These are phyloP conservation scores for Punctularia strigosozonata DNA, from an alignment of 768 basidiomycete species.

Conservation along the genomic window DNA sequence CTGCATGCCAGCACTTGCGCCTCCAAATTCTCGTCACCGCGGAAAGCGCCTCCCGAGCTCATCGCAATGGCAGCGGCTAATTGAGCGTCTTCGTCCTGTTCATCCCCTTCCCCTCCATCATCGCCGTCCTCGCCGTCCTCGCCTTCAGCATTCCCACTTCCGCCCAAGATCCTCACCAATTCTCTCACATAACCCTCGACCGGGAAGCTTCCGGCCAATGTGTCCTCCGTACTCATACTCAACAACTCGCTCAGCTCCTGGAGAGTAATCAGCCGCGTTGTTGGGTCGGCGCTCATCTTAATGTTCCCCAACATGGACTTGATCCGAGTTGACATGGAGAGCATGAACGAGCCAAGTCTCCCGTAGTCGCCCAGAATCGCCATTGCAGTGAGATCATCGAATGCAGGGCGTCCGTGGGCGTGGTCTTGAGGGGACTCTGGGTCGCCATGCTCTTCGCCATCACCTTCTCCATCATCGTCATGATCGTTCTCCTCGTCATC, in stretches of 20 bases:
- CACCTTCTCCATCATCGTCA: slow-evolving; percentile 22
- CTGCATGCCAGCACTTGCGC: slow-evolving; percentile 94
- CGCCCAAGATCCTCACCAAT: slow-evolving; percentile 83
- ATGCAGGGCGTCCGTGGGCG: slow-evolving; percentile 31
- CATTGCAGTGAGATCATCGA: slow-evolving; percentile 64
- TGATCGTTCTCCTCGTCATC: slow-evolving; percentile 38
- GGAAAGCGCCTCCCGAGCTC: slow-evolving; percentile 51
- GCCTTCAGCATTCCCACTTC: slow-evolving; percentile 57
- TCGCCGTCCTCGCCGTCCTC: slow-evolving; percentile 69
- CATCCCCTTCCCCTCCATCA: slow-evolving; percentile 37
- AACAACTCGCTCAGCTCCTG: slow-evolving; percentile 93
- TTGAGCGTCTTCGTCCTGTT: slow-evolving; percentile 75
- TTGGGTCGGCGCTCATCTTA: slow-evolving; percentile 73
- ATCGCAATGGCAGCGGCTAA: slow-evolving; percentile 82
- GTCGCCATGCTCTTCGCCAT: slow-evolving; percentile 20
- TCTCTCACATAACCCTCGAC: slow-evolving; percentile 88
- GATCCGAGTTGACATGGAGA: slow-evolving; percentile 75
- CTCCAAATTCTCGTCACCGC: slow-evolving; percentile 82
- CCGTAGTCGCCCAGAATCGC: slow-evolving; percentile 83
- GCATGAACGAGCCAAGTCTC: slow-evolving; percentile 86
- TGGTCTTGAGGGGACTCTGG: slow-evolving; percentile 25
- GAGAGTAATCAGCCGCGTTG: slow-evolving; percentile 76
- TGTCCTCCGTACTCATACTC: slow-evolving; percentile 95
- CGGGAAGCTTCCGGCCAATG: slow-evolving; percentile 90
- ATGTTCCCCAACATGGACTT: slow-evolving; percentile 87